A percentile compares a stretch with the other conserved stretches of the same genome.
phyloP scores from a whole-genome alignment of 2,329 filamentous ascomycete genomes.

The Cytospora piceae region DNA sequence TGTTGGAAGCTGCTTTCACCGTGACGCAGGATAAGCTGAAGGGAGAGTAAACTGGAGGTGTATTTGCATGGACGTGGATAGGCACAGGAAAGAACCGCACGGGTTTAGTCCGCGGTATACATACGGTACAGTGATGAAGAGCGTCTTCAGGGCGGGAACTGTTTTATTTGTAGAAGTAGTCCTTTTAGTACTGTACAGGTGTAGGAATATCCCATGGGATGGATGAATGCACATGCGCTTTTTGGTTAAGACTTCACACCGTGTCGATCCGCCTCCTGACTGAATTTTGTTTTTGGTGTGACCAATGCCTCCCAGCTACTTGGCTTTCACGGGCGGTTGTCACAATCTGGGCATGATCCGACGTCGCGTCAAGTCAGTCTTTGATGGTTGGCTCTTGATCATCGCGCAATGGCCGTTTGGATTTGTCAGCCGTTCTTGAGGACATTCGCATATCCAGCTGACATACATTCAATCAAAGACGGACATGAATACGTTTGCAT shows the following conservation, averaged over 20 bases:
- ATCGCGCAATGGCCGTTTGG: not conserved
- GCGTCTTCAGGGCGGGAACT: slow-evolving; percentile 17
- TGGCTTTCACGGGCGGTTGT: not conserved
- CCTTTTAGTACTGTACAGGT: slow-evolving; percentile 18
- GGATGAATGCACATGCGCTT: slow-evolving; percentile 25
- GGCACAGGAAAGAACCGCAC: not conserved
- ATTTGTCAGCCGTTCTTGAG: not conserved
- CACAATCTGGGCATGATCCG: not conserved
- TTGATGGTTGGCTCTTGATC: not conserved
- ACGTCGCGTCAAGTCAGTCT: not conserved
- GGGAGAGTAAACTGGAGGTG: slow-evolving; percentile 55
- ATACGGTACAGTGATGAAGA: slow-evolving; percentile 7
- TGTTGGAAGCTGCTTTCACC: slow-evolving; percentile 69
- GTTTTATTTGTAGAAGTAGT: slow-evolving; percentile 28
- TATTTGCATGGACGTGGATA: not conserved
- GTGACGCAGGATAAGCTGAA: slow-evolving; percentile 72
- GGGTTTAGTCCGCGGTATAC: slow-evolving; percentile 5
- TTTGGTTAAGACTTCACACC: slow-evolving; percentile 12
- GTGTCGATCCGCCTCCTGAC: not conserved
- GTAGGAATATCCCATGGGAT: slow-evolving; percentile 24
- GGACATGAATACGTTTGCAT: not conserved
- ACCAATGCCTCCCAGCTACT: not conserved
- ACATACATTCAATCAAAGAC: not conserved
- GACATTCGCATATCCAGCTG: not conserved
- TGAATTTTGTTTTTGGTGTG: not conserved